Conservation (phyloP, 345 rosid genomes). For the Barbarea vulgaris region DNA sequence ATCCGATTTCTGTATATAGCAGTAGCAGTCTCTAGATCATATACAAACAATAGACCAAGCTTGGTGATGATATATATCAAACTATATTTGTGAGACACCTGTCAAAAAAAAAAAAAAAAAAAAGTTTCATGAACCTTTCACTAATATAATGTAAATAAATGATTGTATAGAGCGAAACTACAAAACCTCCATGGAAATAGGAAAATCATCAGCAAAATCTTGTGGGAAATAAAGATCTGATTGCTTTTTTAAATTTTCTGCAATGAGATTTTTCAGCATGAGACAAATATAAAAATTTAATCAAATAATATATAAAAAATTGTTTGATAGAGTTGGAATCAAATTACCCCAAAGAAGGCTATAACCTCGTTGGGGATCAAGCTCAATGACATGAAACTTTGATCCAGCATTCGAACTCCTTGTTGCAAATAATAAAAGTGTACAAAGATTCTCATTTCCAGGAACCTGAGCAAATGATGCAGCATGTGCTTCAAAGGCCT, state of each 20-base stretch:
- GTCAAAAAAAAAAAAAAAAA: conserved; percentile 42
- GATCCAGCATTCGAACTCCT: conserved; percentile 92
- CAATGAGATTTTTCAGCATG: too few relatives aligned
- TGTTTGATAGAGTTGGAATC: too few relatives aligned
- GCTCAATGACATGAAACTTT: conserved; percentile 92
- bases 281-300: too few relatives aligned
- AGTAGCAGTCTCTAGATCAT: conserved; percentile 95
- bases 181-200: conserved; percentile 98
- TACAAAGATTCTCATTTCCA: conserved; percentile 93
- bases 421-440: conserved; percentile 83
- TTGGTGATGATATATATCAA: conserved; percentile 93
- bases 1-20: conserved; percentile 96
- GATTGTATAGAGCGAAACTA: conserved; percentile 7
- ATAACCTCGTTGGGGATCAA: conserved; percentile 97
- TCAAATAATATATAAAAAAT: too few relatives aligned
- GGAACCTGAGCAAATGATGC: conserved; percentile 96
- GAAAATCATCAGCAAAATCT: conserved; percentile 97
- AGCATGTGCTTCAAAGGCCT: conserved; percentile 98
- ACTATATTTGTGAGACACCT: conserved; percentile 92
- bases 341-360: background rate
- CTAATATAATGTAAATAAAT: background rate
- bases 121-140: background rate
- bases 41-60: conserved; percentile 92
- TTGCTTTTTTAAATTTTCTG: conserved; percentile 57
- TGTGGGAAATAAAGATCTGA: conserved; percentile 98